Percentiles rank a stretch among this genome's conserved stretches.
These are phyloP conservation scores for Fusarium hostae DNA, from an alignment of 2,329 filamentous ascomycete species.

Conservation along the genomic window DNA sequence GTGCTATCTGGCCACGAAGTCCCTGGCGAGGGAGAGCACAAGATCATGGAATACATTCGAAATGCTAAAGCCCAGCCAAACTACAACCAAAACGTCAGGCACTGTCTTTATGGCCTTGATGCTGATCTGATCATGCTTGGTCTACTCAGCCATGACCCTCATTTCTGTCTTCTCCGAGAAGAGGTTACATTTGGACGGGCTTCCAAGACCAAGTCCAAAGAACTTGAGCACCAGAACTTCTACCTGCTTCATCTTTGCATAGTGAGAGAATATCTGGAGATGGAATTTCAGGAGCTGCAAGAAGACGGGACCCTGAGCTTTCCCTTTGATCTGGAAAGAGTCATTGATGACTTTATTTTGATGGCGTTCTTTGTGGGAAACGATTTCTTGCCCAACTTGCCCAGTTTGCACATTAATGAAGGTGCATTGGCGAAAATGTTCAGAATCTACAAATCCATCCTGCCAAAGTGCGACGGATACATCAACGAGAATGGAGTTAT, in stretches of 20 bases:
- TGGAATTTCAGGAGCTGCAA: slow-evolving; percentile 95
- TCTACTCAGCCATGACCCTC: slow-evolving; percentile 94
- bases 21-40: slow-evolving; percentile 97
- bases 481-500: slow-evolving; percentile 96
- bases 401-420: slow-evolving; percentile 97
- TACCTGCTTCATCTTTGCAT: slow-evolving; percentile 97
- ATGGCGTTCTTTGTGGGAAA: slow-evolving; percentile 99
- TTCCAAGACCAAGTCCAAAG: slow-evolving; percentile 89
- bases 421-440: slow-evolving; percentile 98
- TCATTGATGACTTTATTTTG: slow-evolving; percentile 99
- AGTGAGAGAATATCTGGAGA: slow-evolving; percentile 93
- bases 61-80: slow-evolving; percentile 94
- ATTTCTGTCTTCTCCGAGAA: slow-evolving; percentile 96
- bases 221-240: slow-evolving; percentile 98
- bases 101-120: slow-evolving; percentile 97
- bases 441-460: slow-evolving; percentile 89
- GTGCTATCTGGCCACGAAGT: slow-evolving; percentile 98
- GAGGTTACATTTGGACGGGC: slow-evolving; percentile 97
- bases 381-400: slow-evolving; percentile 97
- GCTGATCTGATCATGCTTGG: slow-evolving; percentile 99
- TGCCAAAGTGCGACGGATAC: slow-evolving; percentile 90
- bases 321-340: slow-evolving; percentile 89
- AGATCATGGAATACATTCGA: slow-evolving; percentile 99
- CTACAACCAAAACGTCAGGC: slow-evolving; percentile 92
- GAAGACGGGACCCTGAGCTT: slow-evolving; percentile 77